phyloP scores from a whole-genome alignment of 495 filamentous ascomycete species.

The Lasiosphaeria hispida region DNA sequence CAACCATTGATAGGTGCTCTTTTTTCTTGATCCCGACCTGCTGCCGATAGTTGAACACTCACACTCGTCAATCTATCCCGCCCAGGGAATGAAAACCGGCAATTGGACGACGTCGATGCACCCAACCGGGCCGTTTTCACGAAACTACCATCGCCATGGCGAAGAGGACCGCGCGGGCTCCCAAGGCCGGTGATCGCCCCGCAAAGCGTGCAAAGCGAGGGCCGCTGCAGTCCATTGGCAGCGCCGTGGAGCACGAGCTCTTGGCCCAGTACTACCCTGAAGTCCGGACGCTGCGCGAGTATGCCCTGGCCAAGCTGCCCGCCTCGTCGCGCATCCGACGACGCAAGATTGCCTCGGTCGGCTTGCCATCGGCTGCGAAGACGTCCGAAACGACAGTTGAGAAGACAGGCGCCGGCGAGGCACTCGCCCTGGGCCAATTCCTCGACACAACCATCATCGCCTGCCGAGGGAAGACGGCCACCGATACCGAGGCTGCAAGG shows the following conservation, averaged over 20 bases:
- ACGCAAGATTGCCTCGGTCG: slow-evolving; percentile 47
- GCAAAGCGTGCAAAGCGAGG: slow-evolving; percentile 20
- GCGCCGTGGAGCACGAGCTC: slow-evolving; percentile 57
- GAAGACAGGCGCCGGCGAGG: slow-evolving; percentile 28
- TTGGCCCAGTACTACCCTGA: slow-evolving; percentile 71
- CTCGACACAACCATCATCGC: slow-evolving; percentile 72
- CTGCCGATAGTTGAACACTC: slow-evolving; percentile 3
- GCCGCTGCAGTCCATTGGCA: background rate
- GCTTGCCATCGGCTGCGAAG: slow-evolving; percentile 16
- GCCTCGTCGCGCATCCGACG: slow-evolving; percentile 42
- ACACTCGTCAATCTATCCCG: background rate
- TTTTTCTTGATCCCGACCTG: background rate
- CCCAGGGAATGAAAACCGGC: slow-evolving; percentile 4
- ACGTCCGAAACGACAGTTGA: slow-evolving; percentile 19
- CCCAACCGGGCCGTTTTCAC: background rate
- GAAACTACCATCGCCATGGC: slow-evolving; percentile 4
- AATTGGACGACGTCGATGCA: background rate
- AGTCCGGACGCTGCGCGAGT: slow-evolving; percentile 68
- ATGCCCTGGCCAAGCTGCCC: slow-evolving; percentile 56
- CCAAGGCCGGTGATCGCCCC: slow-evolving; percentile 2
- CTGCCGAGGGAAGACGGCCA: slow-evolving; percentile 18
- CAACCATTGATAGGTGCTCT: slow-evolving; percentile 19
- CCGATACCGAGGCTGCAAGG: slow-evolving; percentile 31
- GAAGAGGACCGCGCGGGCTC: background rate
- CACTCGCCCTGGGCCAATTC: slow-evolving; percentile 47